Conservation (phyloP, 2,329 filamentous ascomycete genomes). For the Hymenoscyphus infarciens region DNA sequence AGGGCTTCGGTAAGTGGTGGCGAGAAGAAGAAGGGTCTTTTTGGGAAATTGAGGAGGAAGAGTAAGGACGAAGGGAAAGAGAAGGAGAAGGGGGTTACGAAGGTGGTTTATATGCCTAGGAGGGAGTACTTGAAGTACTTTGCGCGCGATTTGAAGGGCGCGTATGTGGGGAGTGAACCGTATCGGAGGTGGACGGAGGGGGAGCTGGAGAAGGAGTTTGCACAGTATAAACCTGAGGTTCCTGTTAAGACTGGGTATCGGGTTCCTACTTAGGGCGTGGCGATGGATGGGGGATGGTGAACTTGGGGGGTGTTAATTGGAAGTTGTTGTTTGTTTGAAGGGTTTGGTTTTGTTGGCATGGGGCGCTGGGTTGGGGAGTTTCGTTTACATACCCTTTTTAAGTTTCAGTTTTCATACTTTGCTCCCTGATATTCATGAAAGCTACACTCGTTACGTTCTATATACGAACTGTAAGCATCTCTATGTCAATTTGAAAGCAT, state of each 20-base stretch:
- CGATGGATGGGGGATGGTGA: too few relatives aligned
- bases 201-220: slow-evolving; percentile 31
- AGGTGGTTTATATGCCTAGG: slow-evolving; percentile 34
- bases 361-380: slow-evolving; percentile 2
- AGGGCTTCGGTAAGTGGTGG: not conserved
- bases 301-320: too few relatives aligned
- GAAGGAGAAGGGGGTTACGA: slow-evolving; percentile 20
- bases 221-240: slow-evolving; percentile 24
- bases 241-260: slow-evolving; percentile 11
- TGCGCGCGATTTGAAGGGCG: slow-evolving; percentile 29
- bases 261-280: not conserved
- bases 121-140: slow-evolving; percentile 32
- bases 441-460: too few relatives aligned
- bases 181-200: slow-evolving; percentile 32
- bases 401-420: not conserved
- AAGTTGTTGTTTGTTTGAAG: too few relatives aligned
- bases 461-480: too few relatives aligned
- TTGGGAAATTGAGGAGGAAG: slow-evolving; percentile 17
- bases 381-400: not conserved
- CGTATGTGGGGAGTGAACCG: slow-evolving; percentile 33
- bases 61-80: slow-evolving; percentile 13
- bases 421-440: too few relatives aligned
- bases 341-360: too few relatives aligned
- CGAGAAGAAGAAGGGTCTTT: slow-evolving; percentile 3
- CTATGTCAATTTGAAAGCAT: too few relatives aligned